Conservation (phyloP, 1,139 yeast species). For the Pichia cactophila region DNA sequence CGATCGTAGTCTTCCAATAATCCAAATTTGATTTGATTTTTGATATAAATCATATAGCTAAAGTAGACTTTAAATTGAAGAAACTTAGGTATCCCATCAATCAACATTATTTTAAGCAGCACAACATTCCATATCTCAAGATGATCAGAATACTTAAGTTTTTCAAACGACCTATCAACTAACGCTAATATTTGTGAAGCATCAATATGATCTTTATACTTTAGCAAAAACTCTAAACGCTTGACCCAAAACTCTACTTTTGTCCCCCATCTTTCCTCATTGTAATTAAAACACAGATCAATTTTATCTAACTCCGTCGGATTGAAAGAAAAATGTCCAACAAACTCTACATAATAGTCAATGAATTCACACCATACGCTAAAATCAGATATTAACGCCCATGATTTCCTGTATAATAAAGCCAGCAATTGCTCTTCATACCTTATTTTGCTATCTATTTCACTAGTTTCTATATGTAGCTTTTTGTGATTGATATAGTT, state of each 20-base stretch:
- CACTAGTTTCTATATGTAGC: background rate
- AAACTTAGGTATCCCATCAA: background rate
- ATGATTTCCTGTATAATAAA: background rate
- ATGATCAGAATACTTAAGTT: slow-evolving; percentile 4
- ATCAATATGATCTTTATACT: background rate
- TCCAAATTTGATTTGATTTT: slow-evolving; percentile 2
- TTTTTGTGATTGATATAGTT: slow-evolving; percentile 39
- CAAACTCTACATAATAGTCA: slow-evolving; percentile 3
- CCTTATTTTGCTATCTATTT: background rate
- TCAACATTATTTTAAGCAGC: background rate
- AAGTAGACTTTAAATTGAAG: slow-evolving; percentile 1
- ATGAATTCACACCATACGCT: slow-evolving; percentile 2
- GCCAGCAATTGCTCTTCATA: background rate
- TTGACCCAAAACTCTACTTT: slow-evolving; percentile 2
- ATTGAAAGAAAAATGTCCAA: background rate
- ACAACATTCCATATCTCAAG: slow-evolving; percentile 7
- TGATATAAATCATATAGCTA: slow-evolving; percentile 10
- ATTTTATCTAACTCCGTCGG: background rate
- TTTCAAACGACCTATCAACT: slow-evolving; percentile 1
- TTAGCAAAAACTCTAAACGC: slow-evolving; percentile 2
- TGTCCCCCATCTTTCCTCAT: background rate
- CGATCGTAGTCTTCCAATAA: background rate
- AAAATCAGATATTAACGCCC: background rate
- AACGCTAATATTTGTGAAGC: background rate
- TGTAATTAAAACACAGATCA: background rate